Evolutionary conservation across 179 eudicot genomes (phyloP), one percentile per base, ranked within the genome.

Genomic region (Nepenthes alata): DNA sequence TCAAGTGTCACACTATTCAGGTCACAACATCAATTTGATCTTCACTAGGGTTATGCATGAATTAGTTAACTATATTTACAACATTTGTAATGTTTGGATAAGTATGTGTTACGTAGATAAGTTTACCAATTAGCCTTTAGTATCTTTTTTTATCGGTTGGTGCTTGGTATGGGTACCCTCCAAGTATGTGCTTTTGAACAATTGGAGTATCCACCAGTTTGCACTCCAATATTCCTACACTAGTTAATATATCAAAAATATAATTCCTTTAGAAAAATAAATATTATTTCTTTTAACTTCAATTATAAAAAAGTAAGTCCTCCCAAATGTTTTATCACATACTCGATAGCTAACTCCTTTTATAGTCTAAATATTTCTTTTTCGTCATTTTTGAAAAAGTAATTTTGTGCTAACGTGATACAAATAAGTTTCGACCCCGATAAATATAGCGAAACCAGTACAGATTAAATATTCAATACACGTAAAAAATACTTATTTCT

Each of bases 31-130:
- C 25, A 6, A 60, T 35, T n/a, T 44, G 62, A 37, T 11, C 10
- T 37, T 59, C 49, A 3, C 62, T 59, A 11, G 62, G 62, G 9
- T 56, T 35, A 0, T 16, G 38, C 59, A 56, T 56, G 37, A 56
- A 56, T 6, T 52, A n/a, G 34, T 37, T 56, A 13, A 56, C 7
- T 0, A 56, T 37, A 34, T 11, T 56, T 6, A 56, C 9, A 5
- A 35, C 6, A n/a, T 37, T 37, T 6, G 62, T 48, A 11, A 59
- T 59, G 48, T 59, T 48, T 16, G 50, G 62, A 1, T 14, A 2
- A 59, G 62, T 59, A 15, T 38, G 62, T 12, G 62, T 6, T 1
- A 59, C 15, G 25, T 25, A 37, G 37, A 59, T 11, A 44, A 59
- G 47, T 13, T 15, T 59, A 13, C 48, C 47, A 4, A 6, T 1